Base-by-base conservation (phyloP, 495 filamentous ascomycete genomes). In the Hyaloscypha variabilis region DNA sequence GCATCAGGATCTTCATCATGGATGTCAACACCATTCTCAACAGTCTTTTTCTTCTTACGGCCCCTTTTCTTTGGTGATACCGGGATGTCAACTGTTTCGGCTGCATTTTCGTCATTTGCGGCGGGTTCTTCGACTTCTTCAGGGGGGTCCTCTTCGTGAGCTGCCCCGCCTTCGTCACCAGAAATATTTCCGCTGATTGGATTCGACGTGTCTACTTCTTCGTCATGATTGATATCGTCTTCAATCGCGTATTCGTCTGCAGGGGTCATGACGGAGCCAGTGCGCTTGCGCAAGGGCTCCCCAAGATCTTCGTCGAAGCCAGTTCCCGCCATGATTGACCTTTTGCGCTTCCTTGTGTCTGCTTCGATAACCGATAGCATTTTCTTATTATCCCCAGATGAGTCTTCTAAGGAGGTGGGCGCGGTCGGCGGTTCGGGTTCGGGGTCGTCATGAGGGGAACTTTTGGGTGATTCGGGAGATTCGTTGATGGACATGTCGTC, bases 241-340 rank as follows among this genome's bases (percentile, higher is more conserved):
- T 73, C 71, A 49, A 71, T 62, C 25, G 67, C 69, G 54, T 71
- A 69, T 6, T 71, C 71, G 56, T 72, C 63, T 21, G 28, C 60
- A 3, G 71, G 70, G n/a, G 61, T 68, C 68, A 70, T 72, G 62
- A 79, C 76, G 25, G 85, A 87, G 24, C 78, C 81, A 42, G 81
- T 85, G 57, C 88, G 84, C 75, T 89, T 91, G 66, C 79, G 75
- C 36, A 76, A 70, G 30, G 85, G 85, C 69, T 84, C 85, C 2
- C 74, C 63, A 42, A 81, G 77, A 13, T 81, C 75, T 23, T 79
- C 77, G 13, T 77, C 73, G 2, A 69, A 66, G 58, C 21, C 72
- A 58, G 50, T 67, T 42, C 68, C 73, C 69, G 78, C 83, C 62
- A 71, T 71, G 34, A 77, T 70, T 4, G 77, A 78, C 10, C 83